Base-by-base conservation (phyloP, 345 rosid genomes). In the Anacardium occidentale region DNA sequence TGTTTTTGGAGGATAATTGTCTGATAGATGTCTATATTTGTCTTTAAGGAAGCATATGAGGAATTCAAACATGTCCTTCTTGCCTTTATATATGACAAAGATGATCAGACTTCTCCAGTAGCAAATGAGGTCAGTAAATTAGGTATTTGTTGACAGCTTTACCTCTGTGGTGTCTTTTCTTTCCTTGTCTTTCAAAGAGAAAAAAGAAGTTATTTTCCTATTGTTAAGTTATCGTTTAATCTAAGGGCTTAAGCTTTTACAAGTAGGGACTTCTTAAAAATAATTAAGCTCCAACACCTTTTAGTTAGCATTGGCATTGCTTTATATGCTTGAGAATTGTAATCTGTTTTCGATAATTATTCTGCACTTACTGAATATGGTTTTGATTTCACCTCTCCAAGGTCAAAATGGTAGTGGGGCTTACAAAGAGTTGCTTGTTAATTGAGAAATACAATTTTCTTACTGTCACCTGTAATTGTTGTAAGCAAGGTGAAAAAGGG, bases 51-150 rank as follows among this genome's bases (percentile, higher is more conserved):
- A 90, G 96, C 98, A 42, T 94, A 94, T 48, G 94, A 87, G 91
- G 98, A 94, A 80, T 92, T 94, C 85, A 94, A 94, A 87, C 98
- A 92, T 79, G 80, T 94, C 51, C 92, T 94, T 80, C 95, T 94
- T 81, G 92, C 97, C 52, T 86, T 92, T 65, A 88, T 94, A 77
- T 94, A 89, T 76, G 92, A 89, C 80, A 76, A 88, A 82, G 81
- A 89, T 78, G 98, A 94, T 73, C 83, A 74, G 73, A 85, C 76
- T 73, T 92, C 98, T 83, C 98, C 98, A 0, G 98, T 92, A 77
- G 89, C 92, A 11, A 86, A 85, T 84, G 96, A 90, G 98, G 98
- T 94, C 64, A 57, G 76, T 48, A 50, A 18, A 21, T 65, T 60
- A 7, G 59, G 12, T 18, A 22, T 48, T 63, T 4, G 3, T 55